Base-by-base conservation (phyloP, 1,284 basidiomycete genomes). In the Austroboletus olivaceoglutinosus region DNA sequence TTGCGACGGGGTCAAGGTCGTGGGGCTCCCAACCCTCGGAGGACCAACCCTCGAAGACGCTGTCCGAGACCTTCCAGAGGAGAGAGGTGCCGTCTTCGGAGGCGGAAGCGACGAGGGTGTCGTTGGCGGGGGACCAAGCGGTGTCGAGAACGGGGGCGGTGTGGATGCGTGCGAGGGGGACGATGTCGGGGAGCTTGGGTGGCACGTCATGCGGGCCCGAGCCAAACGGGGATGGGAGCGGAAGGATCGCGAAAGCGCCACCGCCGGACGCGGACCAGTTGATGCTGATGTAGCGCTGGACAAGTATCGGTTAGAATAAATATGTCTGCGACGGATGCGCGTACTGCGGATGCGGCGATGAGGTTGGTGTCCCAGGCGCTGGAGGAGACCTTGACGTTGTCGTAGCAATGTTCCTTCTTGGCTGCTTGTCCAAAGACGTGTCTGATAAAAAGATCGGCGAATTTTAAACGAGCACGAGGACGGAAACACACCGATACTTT, bases 191-290 rank as follows among this genome's bases (percentile, higher is more conserved):
- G 29, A 98, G 81, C 71, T 95, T 94, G 65, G 80, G 77, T 9
- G 86, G 84, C 61, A 93, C 74, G 22, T 73, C 73, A 41, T 71
- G 64, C 2, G 80, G 70, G 23, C 80, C 76, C 1, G 77, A 65
- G 31, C 74, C 69, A 70, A 87, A 91, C 7, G 90, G 87, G 0
- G 87, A 86, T 25, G 89, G 88, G 34, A 92, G 75, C 0, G 96
- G 96, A 12, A 98, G 76, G 63, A 99, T 86, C 19, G 88, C 89
- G 67, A 98, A 98, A 2, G 96, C 96, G 49, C 96, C 96, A 22
- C 96, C 96, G 27, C 96, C 96, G 0, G 93, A 91, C 21, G 90
- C 84, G 71, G 93, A 92, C 93, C 94, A 98, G 80, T 98, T 98
- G 54, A 98, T 72, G 50, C 88, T 87, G 62, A 97, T 74, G 71